phyloP scores from a whole-genome alignment of 78 protist genomes.

The Protostelium mycophagum region DNA sequence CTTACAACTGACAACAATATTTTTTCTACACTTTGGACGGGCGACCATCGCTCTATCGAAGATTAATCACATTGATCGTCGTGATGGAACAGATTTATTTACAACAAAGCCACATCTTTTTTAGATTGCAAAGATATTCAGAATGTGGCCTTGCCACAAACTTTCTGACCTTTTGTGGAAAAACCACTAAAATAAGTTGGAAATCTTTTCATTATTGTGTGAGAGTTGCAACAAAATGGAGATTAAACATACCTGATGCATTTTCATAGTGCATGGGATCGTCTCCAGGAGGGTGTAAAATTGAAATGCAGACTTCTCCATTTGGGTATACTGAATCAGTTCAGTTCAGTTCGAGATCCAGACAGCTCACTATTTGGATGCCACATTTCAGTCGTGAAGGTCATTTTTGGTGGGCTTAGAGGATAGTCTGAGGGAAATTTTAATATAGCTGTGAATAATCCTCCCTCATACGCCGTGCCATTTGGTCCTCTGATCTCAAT shows the following conservation, averaged over 20 bases:
- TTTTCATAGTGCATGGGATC: slow-evolving; percentile 87
- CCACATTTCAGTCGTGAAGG: slow-evolving; percentile 78
- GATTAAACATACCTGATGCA: too few species aligned
- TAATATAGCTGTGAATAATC: slow-evolving; percentile 74
- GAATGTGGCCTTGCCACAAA: too few species aligned
- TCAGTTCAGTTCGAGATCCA: too few species aligned
- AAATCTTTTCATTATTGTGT: too few species aligned
- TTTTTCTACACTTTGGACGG: slow-evolving; percentile 67
- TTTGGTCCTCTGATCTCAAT: slow-evolving; percentile 69
- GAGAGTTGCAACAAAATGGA: too few species aligned
- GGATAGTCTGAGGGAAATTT: slow-evolving; percentile 82
- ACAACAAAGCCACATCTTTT: too few species aligned
- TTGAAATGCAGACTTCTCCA: slow-evolving; percentile 95
- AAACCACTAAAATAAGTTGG: too few species aligned
- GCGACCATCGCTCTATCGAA: slow-evolving; percentile 78
- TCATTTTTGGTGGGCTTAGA: slow-evolving; percentile 84
- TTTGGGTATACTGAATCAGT: slow-evolving; percentile 56
- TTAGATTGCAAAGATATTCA: background rate
- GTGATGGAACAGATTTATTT: too few species aligned
- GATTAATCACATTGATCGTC: too few species aligned
- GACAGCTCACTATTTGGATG: slow-evolving; percentile 74
- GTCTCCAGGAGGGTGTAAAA: slow-evolving; percentile 93
- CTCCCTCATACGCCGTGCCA: slow-evolving; percentile 87
- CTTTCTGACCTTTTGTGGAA: too few species aligned
- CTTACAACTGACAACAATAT: slow-evolving; percentile 82